Evolutionary conservation across 306 rosid species (phyloP), one percentile per base, ranked within the genome.

Genomic region (Crotalaria pallida): DNA sequence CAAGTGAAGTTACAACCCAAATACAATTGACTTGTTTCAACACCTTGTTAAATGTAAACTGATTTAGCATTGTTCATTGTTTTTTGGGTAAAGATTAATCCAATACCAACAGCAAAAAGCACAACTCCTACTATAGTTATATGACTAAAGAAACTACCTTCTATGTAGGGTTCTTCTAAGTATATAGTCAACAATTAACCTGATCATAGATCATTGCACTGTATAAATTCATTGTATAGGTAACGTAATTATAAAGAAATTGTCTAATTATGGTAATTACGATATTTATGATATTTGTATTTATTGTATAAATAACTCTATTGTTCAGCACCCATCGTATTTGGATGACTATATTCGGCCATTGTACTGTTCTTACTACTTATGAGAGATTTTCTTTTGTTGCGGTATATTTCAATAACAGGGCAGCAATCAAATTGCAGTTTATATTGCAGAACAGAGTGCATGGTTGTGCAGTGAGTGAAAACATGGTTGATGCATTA

Each of bases 401-500:
- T 64, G 71, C 36, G 64, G 36, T 67, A 71, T 57, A 43, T 65
- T 65, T 13, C 63, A 70, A 75, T 23, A 57, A 41, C 58, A 63
- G 77, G 81, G 71, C 23, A 52, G 74, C 34, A 56, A 50, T 58
- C 66, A 22, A 31, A 67, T 40, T 72, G 58, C 60, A 27, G 53
- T 53, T 52, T 76, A 47, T 61, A 44, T 22, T 21, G 61, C 58
- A 57, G 70, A 84, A 53, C 71, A 71, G 73, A 22, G 76, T 81
- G 74, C 63, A 61, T 62, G 69, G 58, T 52, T 63, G 73, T 64
- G 47, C 69, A 38, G 71, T 75, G 60, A 78, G 71, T 63, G 76
- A 68, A 62, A 77, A 74, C 72, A 79, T 87, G 87, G 86, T 81
- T 51, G 89, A 81, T 58, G 75, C 79, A 36, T 74, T 83, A 64